Evolutionary conservation across 1,139 yeast genomes (phyloP).

Genomic region (Scheffersomyces stambukii): DNA sequence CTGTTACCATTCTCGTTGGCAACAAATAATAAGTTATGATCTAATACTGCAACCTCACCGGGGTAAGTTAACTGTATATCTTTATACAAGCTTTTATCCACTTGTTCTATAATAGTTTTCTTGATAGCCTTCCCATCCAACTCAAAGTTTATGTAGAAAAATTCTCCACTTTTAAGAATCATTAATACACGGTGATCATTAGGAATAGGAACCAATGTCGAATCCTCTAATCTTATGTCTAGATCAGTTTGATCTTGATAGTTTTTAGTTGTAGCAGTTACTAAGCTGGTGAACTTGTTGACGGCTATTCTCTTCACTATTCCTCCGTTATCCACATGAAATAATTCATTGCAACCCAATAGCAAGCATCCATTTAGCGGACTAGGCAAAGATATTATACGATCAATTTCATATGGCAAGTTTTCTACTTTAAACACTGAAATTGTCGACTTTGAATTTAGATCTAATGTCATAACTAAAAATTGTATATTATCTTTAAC

Average conservation of each 20-base stretch:
- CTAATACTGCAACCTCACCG: constrained; percentile 31
- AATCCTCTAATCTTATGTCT: constrained; percentile 56
- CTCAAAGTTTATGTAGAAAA: constrained; percentile 50
- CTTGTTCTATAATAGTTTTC: constrained; percentile 26
- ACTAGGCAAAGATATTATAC: constrained; percentile 56
- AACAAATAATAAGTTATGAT: constrained; percentile 32
- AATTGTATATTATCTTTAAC: constrained; percentile 61
- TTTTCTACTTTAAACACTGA: constrained; percentile 59
- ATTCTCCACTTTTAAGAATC: constrained; percentile 47
- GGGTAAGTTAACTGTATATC: constrained; percentile 24
- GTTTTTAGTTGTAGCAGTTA: constrained; percentile 46
- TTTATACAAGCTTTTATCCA: constrained; percentile 19
- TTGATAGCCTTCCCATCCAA: constrained; percentile 46
- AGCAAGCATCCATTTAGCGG: constrained; percentile 73
- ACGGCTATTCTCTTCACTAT: constrained; percentile 63
- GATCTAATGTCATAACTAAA: constrained; percentile 62
- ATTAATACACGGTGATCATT: constrained; percentile 50
- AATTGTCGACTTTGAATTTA: constrained; percentile 59
- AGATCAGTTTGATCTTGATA: constrained; percentile 51
- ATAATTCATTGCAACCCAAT: constrained; percentile 71
- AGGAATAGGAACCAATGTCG: constrained; percentile 44
- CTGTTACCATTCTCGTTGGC: constrained; percentile 34
- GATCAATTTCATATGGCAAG: constrained; percentile 73
- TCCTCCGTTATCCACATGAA: constrained; percentile 84
- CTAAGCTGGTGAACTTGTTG: constrained; percentile 50